phyloP scores from a whole-genome alignment of 2,329 filamentous ascomycete genomes.

The Nemania diffusa region DNA sequence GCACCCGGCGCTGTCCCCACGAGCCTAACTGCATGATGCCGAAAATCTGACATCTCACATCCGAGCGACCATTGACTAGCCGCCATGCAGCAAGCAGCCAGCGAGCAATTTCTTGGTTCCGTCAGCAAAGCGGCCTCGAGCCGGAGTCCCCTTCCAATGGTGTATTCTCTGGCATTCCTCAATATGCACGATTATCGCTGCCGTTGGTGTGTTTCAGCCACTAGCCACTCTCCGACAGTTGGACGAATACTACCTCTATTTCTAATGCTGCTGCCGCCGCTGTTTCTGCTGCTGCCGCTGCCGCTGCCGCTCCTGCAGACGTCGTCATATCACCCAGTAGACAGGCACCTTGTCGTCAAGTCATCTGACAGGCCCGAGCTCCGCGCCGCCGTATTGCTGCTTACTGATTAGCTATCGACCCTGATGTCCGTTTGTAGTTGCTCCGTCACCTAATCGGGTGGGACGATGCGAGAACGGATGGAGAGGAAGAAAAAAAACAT shows the following conservation, averaged over 20 bases:
- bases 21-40: slow-evolving; percentile 19
- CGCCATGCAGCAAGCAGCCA: slow-evolving; percentile 14
- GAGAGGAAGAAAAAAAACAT: background rate
- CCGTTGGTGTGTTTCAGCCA: slow-evolving; percentile 6
- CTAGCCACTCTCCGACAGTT: background rate
- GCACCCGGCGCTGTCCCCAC: background rate
- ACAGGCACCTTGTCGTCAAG: background rate
- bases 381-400: slow-evolving; percentile 1
- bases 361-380: slow-evolving; percentile 5
- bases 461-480: slow-evolving; percentile 6
- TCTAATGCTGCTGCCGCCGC: no score
- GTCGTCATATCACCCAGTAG: background rate
- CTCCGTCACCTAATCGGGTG: slow-evolving; percentile 4
- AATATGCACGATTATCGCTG: slow-evolving; percentile 27
- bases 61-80: slow-evolving; percentile 15
- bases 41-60: slow-evolving; percentile 36
- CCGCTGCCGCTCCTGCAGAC: background rate
- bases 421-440: background rate
- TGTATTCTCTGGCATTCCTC: slow-evolving; percentile 6
- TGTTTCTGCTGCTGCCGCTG: no score
- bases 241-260: no score
- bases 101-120: slow-evolving; percentile 11
- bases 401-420: slow-evolving; percentile 7
- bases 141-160: slow-evolving; percentile 24
- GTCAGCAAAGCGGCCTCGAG: slow-evolving; percentile 26